Evolutionary conservation across 176 grass and related monocot genomes (phyloP), one percentile per base, ranked within the genome.

Genomic region (Bromus sterilis): DNA sequence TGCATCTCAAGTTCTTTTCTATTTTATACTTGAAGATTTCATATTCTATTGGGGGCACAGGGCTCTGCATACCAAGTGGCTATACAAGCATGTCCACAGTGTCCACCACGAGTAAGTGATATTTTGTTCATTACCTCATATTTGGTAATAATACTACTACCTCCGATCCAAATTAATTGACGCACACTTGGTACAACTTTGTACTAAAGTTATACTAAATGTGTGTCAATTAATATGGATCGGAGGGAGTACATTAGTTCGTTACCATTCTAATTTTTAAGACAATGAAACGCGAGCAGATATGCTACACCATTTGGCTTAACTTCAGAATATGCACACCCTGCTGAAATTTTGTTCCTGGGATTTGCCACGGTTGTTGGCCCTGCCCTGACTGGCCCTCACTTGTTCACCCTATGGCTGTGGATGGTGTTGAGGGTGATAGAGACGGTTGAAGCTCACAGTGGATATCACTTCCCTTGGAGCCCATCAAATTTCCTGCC

Each of bases 11-110:
- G 71, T 97, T 76, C 65, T 97, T 61, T 97, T 97, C 77, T 97
- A 94, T 74, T 97, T 97, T 91, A 78, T 97, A 46, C 82, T 97
- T 16, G 94, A 97, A 40, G 94, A 97, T 92, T 97, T 97, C 70
- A 86, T 97, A 71, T 97, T 97, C 77, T 97, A 97, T 67, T 97
- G 94, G 94, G 91, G 94, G 7, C 94, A 97, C 62, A 91, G 94
- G 46, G 70, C 89, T 66, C 72, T 97, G 70, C 94, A 97, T 68
- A 97, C 94, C 75, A 97, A 94, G 88, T 92, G 92, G 92, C 78
- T 97, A 44, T 97, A 97, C 87, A 92, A 92, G 78, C 92, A 97
- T 80, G 71, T 97, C 81, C 92, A 97, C 62, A 97, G 94, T 35
- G 43, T 97, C 42, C 94, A 94, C 71, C 94, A 94, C 4, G 94